Evolutionary conservation across 179 eudicot genomes (phyloP), one percentile per base, ranked within the genome.

Genomic region (Spergularia azorica): DNA sequence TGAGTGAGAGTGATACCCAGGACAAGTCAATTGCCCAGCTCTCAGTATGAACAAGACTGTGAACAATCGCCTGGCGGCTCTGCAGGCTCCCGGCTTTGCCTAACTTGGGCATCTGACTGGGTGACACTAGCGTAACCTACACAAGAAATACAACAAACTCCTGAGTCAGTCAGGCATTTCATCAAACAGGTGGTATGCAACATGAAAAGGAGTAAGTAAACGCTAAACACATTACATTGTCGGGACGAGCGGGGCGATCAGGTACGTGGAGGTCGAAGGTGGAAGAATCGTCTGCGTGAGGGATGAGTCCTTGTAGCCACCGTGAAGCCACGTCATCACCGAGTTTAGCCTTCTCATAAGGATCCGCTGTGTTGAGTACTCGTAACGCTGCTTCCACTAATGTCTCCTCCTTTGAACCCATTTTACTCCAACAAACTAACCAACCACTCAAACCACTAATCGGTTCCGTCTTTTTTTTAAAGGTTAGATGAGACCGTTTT

Each of bases 1-100:
- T 15, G 55, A 67, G 32, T 26, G 43, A 4, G 2, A 74, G 1
- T 21, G 16, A 39, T 89, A 95, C 98, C 98, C 98, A 95, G 79
- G 98, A 95, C 75, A 95, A 88, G 81, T 95, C 98, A 77, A 95
- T 91, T 11, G 97, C 98, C 98, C 98, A 95, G 85, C 98, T 95
- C 82, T 95, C 97, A 11, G 78, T 93, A 71, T 95, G 97, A 59
- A 84, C 97, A 63, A 95, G 95, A 80, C 98, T 93, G 48, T 95
- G 97, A 71, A 93, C 92, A 73, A 95, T 83, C 6, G 98, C 97
- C 77, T 89, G 96, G 56, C 97, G 88, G 64, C 98, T 93, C 81
- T 93, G 95, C 79, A 95, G 88, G 81, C 95, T 95, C 51, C 98
- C 98, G 56, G 89, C 97, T 84, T 84, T 93, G 3, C 98, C 97